Conservation (phyloP, 139 green algal species). For the Gonium pectorale region DNA sequence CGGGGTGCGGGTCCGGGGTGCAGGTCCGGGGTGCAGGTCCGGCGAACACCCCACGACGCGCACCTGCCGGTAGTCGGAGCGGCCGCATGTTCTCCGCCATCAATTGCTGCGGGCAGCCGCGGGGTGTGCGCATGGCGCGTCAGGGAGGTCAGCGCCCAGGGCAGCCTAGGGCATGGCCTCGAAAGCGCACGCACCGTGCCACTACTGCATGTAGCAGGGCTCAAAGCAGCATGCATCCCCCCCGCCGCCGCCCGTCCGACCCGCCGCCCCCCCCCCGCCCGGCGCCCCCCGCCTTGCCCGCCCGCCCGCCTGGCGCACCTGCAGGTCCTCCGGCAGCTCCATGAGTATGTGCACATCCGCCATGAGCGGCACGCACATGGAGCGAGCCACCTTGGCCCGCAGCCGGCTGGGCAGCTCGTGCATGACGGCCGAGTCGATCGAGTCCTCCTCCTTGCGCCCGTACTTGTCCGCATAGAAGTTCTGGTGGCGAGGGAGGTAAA, state of each 20-base stretch:
- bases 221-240: too few relatives aligned
- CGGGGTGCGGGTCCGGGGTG: too few relatives aligned
- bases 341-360: conserved; percentile 8
- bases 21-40: too few relatives aligned
- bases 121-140: too few relatives aligned
- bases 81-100: conserved; percentile 30
- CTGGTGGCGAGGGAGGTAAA: too few relatives aligned
- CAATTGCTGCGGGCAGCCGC: background rate
- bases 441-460: conserved; percentile 25
- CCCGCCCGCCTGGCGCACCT: background rate
- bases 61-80: conserved; percentile 18
- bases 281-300: too few relatives aligned
- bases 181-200: too few relatives aligned
- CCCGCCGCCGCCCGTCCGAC: too few relatives aligned
- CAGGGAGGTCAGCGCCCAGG: too few relatives aligned
- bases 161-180: too few relatives aligned
- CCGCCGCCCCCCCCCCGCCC: too few relatives aligned
- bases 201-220: too few relatives aligned
- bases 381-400: conserved; percentile 4
- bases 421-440: background rate
- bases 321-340: conserved; percentile 7
- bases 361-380: conserved; percentile 19
- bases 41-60: background rate
- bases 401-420: conserved; percentile 6
- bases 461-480: conserved; percentile 40